phyloP scores from a whole-genome alignment of 768 basidiomycete species.

The Pulveroboletus sp. region DNA sequence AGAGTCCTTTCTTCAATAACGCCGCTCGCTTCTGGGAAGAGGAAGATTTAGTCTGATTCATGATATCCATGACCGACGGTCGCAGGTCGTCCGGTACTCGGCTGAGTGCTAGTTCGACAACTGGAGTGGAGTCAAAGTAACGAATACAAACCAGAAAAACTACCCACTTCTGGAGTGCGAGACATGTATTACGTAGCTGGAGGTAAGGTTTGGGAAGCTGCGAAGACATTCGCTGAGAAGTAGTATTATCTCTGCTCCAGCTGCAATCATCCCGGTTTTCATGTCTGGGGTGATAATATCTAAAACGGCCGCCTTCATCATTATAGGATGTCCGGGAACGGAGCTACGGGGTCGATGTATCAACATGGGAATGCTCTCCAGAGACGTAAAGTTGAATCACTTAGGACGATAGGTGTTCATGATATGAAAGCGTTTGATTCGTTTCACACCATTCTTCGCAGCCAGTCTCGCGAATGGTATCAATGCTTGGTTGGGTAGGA shows the following conservation, averaged over 20 bases:
- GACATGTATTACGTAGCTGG: constrained; percentile 70
- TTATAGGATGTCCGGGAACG: constrained; percentile 68
- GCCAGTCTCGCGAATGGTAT: constrained; percentile 79
- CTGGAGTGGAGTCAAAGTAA: constrained; percentile 34
- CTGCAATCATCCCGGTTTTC: constrained; percentile 56
- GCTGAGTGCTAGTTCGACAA: constrained; percentile 59
- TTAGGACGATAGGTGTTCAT: constrained; percentile 66
- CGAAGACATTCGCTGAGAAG: constrained; percentile 63
- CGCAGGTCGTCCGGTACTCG: constrained; percentile 57
- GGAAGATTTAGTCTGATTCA: constrained; percentile 61
- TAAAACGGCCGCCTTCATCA: constrained; percentile 69
- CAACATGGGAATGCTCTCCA: not conserved
- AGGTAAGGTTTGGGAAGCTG: constrained; percentile 63
- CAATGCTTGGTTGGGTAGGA: constrained; percentile 66
- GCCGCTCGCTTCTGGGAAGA: constrained; percentile 64
- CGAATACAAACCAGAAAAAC: not conserved
- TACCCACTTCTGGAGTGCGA: constrained; percentile 71
- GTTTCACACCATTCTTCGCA: constrained; percentile 54
- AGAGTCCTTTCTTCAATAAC: constrained; percentile 64
- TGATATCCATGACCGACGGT: constrained; percentile 54
- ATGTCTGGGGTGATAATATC: constrained; percentile 81
- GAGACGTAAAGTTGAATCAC: constrained; percentile 34
- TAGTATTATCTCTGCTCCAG: constrained; percentile 70
- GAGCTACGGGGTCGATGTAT: constrained; percentile 34
- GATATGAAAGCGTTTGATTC: constrained; percentile 84